These are phyloP conservation scores for Seiridium unicorne DNA, from an alignment of 2,329 filamentous ascomycete species.

Conservation along the genomic window DNA sequence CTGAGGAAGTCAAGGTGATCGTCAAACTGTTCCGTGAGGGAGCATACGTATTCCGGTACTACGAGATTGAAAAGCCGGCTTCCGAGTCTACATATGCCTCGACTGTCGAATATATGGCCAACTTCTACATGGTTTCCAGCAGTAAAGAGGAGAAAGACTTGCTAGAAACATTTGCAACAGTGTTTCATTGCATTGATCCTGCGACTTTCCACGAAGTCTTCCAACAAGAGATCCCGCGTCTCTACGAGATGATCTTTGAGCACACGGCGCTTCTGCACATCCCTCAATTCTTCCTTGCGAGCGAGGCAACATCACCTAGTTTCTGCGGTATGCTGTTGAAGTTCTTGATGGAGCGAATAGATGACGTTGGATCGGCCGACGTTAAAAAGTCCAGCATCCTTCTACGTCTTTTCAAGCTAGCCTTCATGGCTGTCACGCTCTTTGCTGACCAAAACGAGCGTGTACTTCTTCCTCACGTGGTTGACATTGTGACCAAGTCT, in stretches of 20 bases:
- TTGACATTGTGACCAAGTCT: conserved; percentile 95
- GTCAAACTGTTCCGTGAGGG: conserved; percentile 97
- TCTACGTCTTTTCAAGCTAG: conserved; percentile 91
- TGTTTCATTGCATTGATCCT: conserved; percentile 97
- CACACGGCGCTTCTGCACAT: conserved; percentile 92
- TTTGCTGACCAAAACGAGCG: conserved; percentile 95
- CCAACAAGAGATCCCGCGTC: conserved; percentile 90
- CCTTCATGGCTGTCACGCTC: conserved; percentile 98
- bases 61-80: conserved; percentile 79
- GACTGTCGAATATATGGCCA: conserved; percentile 88
- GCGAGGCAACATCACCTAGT: conserved; percentile 93
- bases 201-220: conserved; percentile 99
- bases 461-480: conserved; percentile 91
- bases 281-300: conserved; percentile 97
- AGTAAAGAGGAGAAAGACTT: conserved; percentile 96
- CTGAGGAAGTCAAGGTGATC: conserved; percentile 94
- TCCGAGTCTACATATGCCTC: conserved; percentile 74
- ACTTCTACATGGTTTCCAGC: conserved; percentile 91
- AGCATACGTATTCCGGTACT: conserved; percentile 94
- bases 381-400: conserved; percentile 91
- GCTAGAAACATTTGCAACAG: conserved; percentile 94
- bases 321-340: conserved; percentile 98
- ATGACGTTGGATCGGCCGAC: conserved; percentile 89
- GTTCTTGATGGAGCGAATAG: conserved; percentile 95
- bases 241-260: conserved; percentile 98